phyloP scores from a whole-genome alignment of 192 early-diverging fungal species.

The Gigaspora rosea region DNA sequence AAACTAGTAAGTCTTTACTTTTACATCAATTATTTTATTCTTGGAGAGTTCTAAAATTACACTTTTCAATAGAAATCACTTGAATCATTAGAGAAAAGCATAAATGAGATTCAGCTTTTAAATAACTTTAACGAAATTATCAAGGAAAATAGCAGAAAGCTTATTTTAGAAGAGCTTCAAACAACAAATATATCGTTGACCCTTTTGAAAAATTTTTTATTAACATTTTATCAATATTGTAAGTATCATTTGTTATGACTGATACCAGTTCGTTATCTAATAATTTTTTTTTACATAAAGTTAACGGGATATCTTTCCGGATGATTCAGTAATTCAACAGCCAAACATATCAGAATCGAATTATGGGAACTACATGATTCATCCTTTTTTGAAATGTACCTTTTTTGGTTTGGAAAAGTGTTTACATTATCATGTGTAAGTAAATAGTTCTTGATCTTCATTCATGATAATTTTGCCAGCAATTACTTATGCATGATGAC shows the following conservation, averaged over 20 bases:
- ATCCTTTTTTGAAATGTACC: not conserved
- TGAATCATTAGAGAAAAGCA: not conserved
- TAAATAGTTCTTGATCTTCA: not conserved
- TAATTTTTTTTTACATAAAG: constrained; percentile 9
- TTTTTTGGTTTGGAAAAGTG: not conserved
- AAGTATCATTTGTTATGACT: not conserved
- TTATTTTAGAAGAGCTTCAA: not conserved
- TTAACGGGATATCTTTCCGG: not conserved
- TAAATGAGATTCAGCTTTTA: not conserved
- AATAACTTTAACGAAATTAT: constrained; percentile 2
- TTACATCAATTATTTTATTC: not conserved
- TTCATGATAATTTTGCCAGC: not conserved
- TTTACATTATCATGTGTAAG: constrained; percentile 18
- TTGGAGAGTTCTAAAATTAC: constrained; percentile 2
- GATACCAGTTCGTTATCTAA: not conserved
- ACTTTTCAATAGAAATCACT: constrained; percentile 19
- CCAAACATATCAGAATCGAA: constrained; percentile 13
- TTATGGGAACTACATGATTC: constrained; percentile 13
- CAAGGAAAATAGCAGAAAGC: not conserved
- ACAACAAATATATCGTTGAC: not conserved
- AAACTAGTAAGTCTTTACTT: constrained; percentile 7
- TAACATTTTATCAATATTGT: constrained; percentile 23
- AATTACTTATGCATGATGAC: not conserved
- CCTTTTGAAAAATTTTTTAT: constrained; percentile 13
- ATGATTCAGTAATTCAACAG: constrained; percentile 15